These are phyloP conservation scores for Lepidium sativum DNA, from an alignment of 345 rosid species.

Conservation along the genomic window DNA sequence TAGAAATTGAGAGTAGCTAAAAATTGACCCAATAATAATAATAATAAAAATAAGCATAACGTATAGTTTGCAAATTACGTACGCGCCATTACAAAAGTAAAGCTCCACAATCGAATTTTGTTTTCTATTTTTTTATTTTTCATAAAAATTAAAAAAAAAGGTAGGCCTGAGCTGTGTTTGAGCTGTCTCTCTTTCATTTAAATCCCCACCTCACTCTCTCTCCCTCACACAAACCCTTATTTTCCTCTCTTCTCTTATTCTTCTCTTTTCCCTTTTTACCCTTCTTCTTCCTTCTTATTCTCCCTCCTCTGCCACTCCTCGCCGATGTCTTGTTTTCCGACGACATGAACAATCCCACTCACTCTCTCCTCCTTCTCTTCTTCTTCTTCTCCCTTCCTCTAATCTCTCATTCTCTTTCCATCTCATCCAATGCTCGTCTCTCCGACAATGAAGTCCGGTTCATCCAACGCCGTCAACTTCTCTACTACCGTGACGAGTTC, in stretches of 20 bases:
- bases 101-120: neutral
- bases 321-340: constrained; percentile 59
- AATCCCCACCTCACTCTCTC: constrained; percentile 12
- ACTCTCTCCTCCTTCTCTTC: constrained; percentile 18
- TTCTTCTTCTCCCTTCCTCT: constrained; percentile 4
- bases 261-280: constrained; percentile 13
- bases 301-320: constrained; percentile 12
- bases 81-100: constrained; percentile 15
- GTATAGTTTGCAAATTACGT: constrained; percentile 9
- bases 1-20: no score
- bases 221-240: constrained; percentile 2
- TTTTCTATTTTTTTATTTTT: neutral
- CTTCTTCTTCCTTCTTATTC: constrained; percentile 4
- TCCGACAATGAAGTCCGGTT: constrained; percentile 46
- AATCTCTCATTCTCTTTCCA: constrained; percentile 20
- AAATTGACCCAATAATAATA: no score
- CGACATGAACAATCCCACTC: constrained; percentile 73
- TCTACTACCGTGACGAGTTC: constrained; percentile 75
- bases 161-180: constrained; percentile 73
- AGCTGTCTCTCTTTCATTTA: constrained; percentile 51
- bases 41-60: neutral
- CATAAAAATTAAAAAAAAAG: neutral
- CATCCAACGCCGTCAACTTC: constrained; percentile 81
- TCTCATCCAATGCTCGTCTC: constrained; percentile 46
- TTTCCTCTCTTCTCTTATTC: no score